Evolutionary conservation across 192 early-diverging fungal genomes (phyloP), one percentile per base, ranked within the genome.

Genomic region (Mortierella antarctica): DNA sequence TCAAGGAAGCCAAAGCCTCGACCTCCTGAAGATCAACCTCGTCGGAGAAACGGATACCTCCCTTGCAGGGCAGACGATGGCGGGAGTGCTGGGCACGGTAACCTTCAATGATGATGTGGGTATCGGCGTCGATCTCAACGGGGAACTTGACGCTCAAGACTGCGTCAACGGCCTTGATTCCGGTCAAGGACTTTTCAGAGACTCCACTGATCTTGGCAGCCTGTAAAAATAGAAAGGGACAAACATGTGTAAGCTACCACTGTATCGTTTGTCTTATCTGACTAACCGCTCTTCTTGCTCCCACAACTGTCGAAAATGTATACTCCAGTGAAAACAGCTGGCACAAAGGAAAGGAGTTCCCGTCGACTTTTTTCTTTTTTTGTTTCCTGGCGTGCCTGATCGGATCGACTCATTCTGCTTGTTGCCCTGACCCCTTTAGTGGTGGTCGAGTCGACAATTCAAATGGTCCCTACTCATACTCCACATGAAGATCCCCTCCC

Each of bases 51-150:
- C 93, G 92, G 70, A 95, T 95, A 64, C 93, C 93, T 67, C 93
- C 93, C 86, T 95, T 93, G 84, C 89, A 91, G 17, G 92, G 92
- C 56, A 92, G 87, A 47, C 91, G 82, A 74, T 94, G 93, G 62
- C 93, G 92, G 41, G 93, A 94, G 85, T 95, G 93, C 76, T 95
- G 92, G 53, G 92, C 93, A 59, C 93, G 92, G 71, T 93, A 93
- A 49, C 90, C 93, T 69, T 86, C 85, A 75, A 95, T 89, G 83
- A 95, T 89, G 74, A 92, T 86, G 31, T 87, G 86, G 58, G 91
- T 91, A 61, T 90, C 90, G 45, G 86, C 75, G 45, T 88, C 83
- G 52, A 89, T 85, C 71, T 93, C 92, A 62, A 95, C 86, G 13
- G 92, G 92, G 73, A 95, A 95, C 10, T 90, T 93, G 46, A 93